These are phyloP conservation scores for Neofusicoccum kwambonambiense DNA, from an alignment of 2,329 filamentous ascomycete species.

Conservation along the genomic window DNA sequence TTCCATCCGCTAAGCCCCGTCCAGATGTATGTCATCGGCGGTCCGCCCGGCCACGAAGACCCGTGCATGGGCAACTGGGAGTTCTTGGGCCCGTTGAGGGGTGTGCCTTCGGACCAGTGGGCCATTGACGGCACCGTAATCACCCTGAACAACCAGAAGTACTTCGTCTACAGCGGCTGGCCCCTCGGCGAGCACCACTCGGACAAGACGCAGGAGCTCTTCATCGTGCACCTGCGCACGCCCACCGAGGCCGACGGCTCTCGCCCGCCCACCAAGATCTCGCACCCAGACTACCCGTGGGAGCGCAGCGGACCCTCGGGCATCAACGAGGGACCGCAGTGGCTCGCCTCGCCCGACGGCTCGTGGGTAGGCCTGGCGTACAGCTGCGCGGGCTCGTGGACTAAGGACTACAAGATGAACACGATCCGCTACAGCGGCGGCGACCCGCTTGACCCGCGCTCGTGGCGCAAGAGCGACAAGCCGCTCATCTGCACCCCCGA, in stretches of 20 bases:
- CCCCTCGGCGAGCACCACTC: conserved; percentile 34
- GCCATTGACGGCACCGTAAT: conserved; percentile 50
- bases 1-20: neutral
- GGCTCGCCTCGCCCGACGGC: conserved; percentile 35
- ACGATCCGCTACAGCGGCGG: conserved; percentile 42
- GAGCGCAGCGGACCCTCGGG: conserved; percentile 41
- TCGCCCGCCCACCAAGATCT: conserved; percentile 38
- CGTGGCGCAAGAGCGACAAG: conserved; percentile 40
- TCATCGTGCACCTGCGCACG: conserved; percentile 40
- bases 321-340: conserved; percentile 48
- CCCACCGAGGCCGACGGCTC: conserved; percentile 36
- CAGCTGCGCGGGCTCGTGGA: conserved; percentile 48
- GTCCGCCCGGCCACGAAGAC: conserved; percentile 31
- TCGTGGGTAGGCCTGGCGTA: conserved; percentile 48
- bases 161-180: conserved; percentile 50
- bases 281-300: conserved; percentile 40
- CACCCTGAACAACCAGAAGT: conserved; percentile 36
- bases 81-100: conserved; percentile 41
- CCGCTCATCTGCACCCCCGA: conserved; percentile 41
- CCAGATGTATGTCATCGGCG: conserved; percentile 45
- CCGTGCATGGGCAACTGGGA: conserved; percentile 38
- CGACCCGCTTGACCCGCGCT: conserved; percentile 37
- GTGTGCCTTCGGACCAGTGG: conserved; percentile 46
- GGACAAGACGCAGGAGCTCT: conserved; percentile 45
- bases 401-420: conserved; percentile 50